Conservation (phyloP, 768 basidiomycete genomes). For the Lyophyllum decastes region DNA sequence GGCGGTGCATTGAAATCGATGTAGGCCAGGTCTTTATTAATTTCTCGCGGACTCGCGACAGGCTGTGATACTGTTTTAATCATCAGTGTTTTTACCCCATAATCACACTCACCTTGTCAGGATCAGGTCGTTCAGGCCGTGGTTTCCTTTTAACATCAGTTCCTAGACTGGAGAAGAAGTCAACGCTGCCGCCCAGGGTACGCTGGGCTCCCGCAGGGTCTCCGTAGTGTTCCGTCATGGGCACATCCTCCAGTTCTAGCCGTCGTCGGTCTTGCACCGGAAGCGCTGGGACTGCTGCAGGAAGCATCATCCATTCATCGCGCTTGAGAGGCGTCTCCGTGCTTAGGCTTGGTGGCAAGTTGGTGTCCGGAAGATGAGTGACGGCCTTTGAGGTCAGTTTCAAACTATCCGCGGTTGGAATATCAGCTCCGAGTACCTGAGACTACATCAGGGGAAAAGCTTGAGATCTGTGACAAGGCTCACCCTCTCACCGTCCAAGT, state of each 20-base stretch:
- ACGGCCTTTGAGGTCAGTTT: conserved; percentile 64
- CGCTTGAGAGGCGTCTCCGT: conserved; percentile 59
- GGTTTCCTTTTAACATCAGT: conserved; percentile 70
- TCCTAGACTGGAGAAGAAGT: conserved; percentile 90
- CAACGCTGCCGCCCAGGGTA: conserved; percentile 59
- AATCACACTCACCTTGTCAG: conserved; percentile 60
- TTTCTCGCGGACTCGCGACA: conserved; percentile 59
- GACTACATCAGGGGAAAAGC: conserved; percentile 12
- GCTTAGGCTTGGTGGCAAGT: conserved; percentile 45
- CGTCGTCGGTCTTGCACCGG: conserved; percentile 25
- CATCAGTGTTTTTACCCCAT: not conserved
- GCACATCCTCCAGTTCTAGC: conserved; percentile 39
- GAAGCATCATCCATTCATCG: conserved; percentile 90
- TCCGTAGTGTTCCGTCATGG: conserved; percentile 68
- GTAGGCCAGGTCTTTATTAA: conserved; percentile 59
- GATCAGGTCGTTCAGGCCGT: conserved; percentile 58
- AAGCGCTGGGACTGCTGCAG: conserved; percentile 31
- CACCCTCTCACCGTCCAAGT: conserved; percentile 75
- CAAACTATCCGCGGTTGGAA: conserved; percentile 75
- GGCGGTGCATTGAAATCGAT: conserved; percentile 42
- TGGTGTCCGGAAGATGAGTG: conserved; percentile 41
- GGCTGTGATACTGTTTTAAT: conserved; percentile 44
- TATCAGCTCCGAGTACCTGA: conserved; percentile 68
- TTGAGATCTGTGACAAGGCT: conserved; percentile 24
- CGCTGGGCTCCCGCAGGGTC: conserved; percentile 47